Evolutionary conservation across 306 rosid genomes (phyloP).

Genomic region (Chamaecrista fasciculata): DNA sequence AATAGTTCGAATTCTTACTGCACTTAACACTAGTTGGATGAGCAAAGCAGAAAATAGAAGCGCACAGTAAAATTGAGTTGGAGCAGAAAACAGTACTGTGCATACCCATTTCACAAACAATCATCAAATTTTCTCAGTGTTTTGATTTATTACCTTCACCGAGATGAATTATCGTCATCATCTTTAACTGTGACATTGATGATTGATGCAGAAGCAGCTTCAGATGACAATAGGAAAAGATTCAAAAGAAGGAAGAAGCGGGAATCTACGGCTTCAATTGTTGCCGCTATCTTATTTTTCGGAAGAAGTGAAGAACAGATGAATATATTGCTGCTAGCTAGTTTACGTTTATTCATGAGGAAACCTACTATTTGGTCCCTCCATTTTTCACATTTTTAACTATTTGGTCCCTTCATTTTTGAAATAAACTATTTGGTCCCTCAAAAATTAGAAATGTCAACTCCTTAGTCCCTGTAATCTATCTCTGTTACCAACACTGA

Average conservation of each 20-base stretch:
- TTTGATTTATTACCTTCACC: not conserved
- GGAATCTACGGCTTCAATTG: not conserved
- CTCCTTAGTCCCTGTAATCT: too few species aligned
- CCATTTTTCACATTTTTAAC: too few species aligned
- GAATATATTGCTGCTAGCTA: too few species aligned
- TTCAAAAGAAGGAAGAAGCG: not conserved
- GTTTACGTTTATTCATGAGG: too few species aligned
- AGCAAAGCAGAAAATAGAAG: constrained; percentile 25
- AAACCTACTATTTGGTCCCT: too few species aligned
- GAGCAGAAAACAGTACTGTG: constrained; percentile 27
- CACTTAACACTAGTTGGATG: constrained; percentile 17
- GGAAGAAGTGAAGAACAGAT: too few species aligned
- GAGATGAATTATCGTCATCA: not conserved
- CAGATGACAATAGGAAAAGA: not conserved
- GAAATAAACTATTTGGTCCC: too few species aligned
- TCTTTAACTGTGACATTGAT: not conserved
- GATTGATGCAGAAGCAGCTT: not conserved
- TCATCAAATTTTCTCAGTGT: not conserved
- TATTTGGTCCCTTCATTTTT: too few species aligned
- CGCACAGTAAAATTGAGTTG: constrained; percentile 24
- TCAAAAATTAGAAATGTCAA: too few species aligned
- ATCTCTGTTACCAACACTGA: too few species aligned
- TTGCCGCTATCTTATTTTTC: not conserved
- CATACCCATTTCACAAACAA: constrained; percentile 26
- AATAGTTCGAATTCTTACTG: constrained; percentile 4